Conservation (phyloP, 1,284 basidiomycete genomes). For the Cutaneotrichosporon daszewskae region DNA sequence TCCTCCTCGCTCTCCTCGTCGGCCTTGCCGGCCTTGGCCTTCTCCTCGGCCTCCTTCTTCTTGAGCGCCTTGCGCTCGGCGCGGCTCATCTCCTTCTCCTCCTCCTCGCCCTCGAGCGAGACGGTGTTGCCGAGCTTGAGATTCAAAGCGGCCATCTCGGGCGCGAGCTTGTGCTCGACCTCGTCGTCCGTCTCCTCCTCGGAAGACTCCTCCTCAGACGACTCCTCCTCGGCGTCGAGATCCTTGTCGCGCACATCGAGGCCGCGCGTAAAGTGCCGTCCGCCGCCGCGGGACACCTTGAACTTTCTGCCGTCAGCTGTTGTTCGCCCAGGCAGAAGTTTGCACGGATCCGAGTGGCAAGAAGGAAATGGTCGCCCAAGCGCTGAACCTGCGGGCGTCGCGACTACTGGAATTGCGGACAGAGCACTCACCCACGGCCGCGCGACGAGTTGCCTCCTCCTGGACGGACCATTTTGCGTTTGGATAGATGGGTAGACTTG, state of each 20-base stretch:
- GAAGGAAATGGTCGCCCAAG: not conserved
- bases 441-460: slow-evolving; percentile 14
- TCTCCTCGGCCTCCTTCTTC: slow-evolving; percentile 54
- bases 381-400: no score
- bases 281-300: slow-evolving; percentile 80
- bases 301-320: slow-evolving; percentile 53
- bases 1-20: slow-evolving; percentile 54
- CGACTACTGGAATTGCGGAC: no score
- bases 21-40: slow-evolving; percentile 45
- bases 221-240: slow-evolving; percentile 20
- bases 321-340: not conserved
- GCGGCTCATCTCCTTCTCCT: slow-evolving; percentile 55
- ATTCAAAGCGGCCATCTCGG: slow-evolving; percentile 43
- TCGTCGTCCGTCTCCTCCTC: slow-evolving; percentile 27
- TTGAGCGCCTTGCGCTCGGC: slow-evolving; percentile 64
- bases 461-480: no score
- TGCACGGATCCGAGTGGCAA: not conserved
- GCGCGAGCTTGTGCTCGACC: slow-evolving; percentile 32
- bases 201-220: slow-evolving; percentile 29
- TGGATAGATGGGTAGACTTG: no score
- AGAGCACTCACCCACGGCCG: slow-evolving; percentile 42
- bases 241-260: slow-evolving; percentile 31
- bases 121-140: slow-evolving; percentile 46
- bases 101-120: slow-evolving; percentile 33
- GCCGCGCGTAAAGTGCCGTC: slow-evolving; percentile 66